Conservation (phyloP, 495 filamentous ascomycete genomes). For the Penicillium egyptiacum region DNA sequence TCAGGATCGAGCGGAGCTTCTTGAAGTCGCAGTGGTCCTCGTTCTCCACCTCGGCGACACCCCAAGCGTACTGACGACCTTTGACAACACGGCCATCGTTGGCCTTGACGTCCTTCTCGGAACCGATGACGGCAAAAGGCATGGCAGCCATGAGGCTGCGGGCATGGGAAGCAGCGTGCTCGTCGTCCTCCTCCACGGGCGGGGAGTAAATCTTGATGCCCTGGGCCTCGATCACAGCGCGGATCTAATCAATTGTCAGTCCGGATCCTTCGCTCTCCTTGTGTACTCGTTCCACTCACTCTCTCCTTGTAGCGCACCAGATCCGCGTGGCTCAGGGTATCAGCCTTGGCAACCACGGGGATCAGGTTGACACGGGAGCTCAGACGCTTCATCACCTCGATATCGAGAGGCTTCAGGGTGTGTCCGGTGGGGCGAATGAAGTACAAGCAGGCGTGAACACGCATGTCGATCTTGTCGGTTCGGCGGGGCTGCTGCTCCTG, state of each 20-base stretch:
- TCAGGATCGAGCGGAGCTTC: slow-evolving; percentile 97
- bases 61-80: slow-evolving; percentile 98
- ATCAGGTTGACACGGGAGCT: slow-evolving; percentile 98
- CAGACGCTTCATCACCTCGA: slow-evolving; percentile 99
- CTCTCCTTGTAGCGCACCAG: slow-evolving; percentile 89
- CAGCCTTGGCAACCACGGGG: slow-evolving; percentile 96
- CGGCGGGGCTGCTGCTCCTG: slow-evolving; percentile 99
- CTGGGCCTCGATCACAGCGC: slow-evolving; percentile 93
- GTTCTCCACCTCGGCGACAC: slow-evolving; percentile 98
- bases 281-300: slow-evolving; percentile 50
- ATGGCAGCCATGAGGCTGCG: slow-evolving; percentile 92
- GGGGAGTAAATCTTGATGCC: slow-evolving; percentile 99
- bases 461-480: slow-evolving; percentile 97
- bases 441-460: slow-evolving; percentile 97
- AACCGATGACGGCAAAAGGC: slow-evolving; percentile 98
- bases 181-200: slow-evolving; percentile 95
- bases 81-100: slow-evolving; percentile 93
- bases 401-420: slow-evolving; percentile 96
- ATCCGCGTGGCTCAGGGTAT: slow-evolving; percentile 91
- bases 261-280: not conserved
- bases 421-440: slow-evolving; percentile 98
- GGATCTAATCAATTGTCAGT: slow-evolving; percentile 59
- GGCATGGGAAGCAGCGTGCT: slow-evolving; percentile 89
- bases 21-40: slow-evolving; percentile 99
- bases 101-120: slow-evolving; percentile 98